Evolutionary conservation across 352 stramenopile species (phyloP), one percentile per base, ranked within the genome.

Genomic region (Phytophthora litchii): DNA sequence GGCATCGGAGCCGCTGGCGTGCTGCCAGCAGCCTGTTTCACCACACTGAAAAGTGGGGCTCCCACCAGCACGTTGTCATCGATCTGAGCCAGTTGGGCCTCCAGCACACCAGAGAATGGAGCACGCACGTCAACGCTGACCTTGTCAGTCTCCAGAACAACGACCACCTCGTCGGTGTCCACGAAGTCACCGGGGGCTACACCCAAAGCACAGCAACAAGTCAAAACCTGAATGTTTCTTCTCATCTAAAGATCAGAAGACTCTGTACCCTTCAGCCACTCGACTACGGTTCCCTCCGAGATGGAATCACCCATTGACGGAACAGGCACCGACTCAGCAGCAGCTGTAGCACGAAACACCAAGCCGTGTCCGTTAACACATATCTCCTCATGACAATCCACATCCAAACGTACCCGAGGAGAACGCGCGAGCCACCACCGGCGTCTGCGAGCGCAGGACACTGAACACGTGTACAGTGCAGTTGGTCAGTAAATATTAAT

Each of bases 121-220:
- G 96, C 91, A 16, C 95, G 83, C 23, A 98, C 89, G 52, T 97
- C 91, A 9, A 98, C 88, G 46, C 80, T 95, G 29, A 99, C 96
- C 83, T 99, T 99, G 76, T 99, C 97, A 4, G 97, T 99, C 83
- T 99, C 97, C 8, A 99, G 70, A 6, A 99, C 89, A 13, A 98
- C 88, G 12, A 99, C 92, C 25, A 99, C 96, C 38, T 99, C 97
- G 74, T 99, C 97, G 5, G 79, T 83, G 23, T 96, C 76, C 29
- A 99, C 90, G 32, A 87, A 95, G 56, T 99, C 97, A 36, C 97
- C 97, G 4, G 91, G 79, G 11, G 80, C 79, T 83, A 53, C 44
- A 61, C 4, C 9, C 52, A 17, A 35, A 44, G 13, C 10, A 21
- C 19, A 56, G 2, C 20, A 40, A 4, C 25, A 21, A 34, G 45